phyloP scores from a whole-genome alignment of 2,329 filamentous ascomycete genomes.

The Trichoderma atroviride region DNA sequence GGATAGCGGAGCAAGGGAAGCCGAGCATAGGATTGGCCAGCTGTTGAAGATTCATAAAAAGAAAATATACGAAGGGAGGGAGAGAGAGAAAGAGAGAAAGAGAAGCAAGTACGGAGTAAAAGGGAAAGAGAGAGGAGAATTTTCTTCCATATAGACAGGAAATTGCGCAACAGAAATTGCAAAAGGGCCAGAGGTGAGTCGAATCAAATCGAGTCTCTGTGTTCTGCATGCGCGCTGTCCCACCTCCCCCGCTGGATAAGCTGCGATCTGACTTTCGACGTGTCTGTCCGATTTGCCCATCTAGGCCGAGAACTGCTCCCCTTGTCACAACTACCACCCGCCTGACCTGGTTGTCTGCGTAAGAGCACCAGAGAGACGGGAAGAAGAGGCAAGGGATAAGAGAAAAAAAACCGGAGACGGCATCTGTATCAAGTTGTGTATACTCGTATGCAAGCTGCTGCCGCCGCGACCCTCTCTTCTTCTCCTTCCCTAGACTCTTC shows the following conservation, averaged over 20 bases:
- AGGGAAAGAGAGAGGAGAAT: neutral
- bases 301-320: slow-evolving; percentile 13
- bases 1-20: slow-evolving; percentile 21
- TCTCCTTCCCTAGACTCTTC: slow-evolving; percentile 5
- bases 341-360: slow-evolving; percentile 10
- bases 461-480: neutral
- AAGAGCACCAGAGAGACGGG: neutral
- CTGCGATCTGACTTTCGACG: slow-evolving; percentile 22
- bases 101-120: neutral
- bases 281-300: slow-evolving; percentile 9
- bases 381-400: slow-evolving; percentile 9
- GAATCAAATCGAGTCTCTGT: slow-evolving; percentile 11
- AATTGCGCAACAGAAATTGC: neutral
- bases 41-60: neutral
- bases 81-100: neutral
- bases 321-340: slow-evolving; percentile 18
- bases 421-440: slow-evolving; percentile 2
- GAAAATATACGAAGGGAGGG: neutral
- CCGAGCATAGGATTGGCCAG: slow-evolving; percentile 13
- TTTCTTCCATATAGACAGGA: neutral
- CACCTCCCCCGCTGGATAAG: slow-evolving; percentile 18
- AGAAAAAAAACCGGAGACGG: slow-evolving; percentile 17
- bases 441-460: slow-evolving; percentile 13
- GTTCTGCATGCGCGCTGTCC: slow-evolving; percentile 19
- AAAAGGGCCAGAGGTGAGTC: neutral